Percentiles rank a stretch among this genome's conserved stretches.
phyloP scores from a whole-genome alignment of 2,329 filamentous ascomycete genomes.

The Fusarium nygamai region DNA sequence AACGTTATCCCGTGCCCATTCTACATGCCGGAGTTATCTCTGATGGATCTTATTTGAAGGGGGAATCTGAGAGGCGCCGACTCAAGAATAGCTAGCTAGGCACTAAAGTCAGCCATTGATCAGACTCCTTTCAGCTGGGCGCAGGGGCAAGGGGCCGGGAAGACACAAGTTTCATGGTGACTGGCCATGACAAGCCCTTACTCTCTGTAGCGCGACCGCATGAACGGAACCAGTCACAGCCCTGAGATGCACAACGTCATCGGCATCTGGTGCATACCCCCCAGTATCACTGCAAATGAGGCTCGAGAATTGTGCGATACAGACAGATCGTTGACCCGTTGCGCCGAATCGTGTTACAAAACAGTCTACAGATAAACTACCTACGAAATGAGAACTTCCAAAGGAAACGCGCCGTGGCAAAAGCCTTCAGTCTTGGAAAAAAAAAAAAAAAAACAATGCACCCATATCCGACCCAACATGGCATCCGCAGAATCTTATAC shows the following conservation, averaged over 20 bases:
- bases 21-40: background rate
- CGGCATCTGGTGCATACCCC: background rate
- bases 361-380: slow-evolving; percentile 42
- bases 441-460: slow-evolving; percentile 34
- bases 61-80: background rate
- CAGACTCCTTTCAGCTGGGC: slow-evolving; percentile 11
- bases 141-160: slow-evolving; percentile 12
- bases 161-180: background rate
- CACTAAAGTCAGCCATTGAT: background rate
- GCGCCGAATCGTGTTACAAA: slow-evolving; percentile 40
- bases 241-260: slow-evolving; percentile 21
- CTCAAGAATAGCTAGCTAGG: background rate
- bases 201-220: slow-evolving; percentile 2
- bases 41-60: background rate
- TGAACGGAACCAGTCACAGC: slow-evolving; percentile 24
- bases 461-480: slow-evolving; percentile 28
- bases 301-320: slow-evolving; percentile 2
- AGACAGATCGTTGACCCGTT: slow-evolving; percentile 34
- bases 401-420: slow-evolving; percentile 38
- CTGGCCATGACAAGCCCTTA: background rate
- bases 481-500: slow-evolving; percentile 34
- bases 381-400: slow-evolving; percentile 42
- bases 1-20: background rate
- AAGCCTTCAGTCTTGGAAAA: slow-evolving; percentile 40
- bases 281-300: background rate